Conservation (phyloP, 2,329 filamentous ascomycete genomes). For the Pseudogymnoascus sp. region DNA sequence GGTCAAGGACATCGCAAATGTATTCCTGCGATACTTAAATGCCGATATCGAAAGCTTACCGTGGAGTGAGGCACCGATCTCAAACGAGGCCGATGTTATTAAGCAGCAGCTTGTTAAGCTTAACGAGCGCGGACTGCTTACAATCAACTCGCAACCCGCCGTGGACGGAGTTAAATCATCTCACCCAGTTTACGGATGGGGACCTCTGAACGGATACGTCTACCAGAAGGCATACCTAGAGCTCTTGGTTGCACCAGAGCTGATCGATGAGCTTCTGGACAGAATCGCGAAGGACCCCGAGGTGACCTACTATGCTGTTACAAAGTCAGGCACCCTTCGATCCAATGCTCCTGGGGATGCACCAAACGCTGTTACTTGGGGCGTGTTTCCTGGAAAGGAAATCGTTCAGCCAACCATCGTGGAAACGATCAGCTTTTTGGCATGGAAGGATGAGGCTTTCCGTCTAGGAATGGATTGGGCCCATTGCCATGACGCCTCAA, state of each 20-base stretch:
- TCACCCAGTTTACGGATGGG: constrained; percentile 86
- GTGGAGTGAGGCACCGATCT: constrained; percentile 88
- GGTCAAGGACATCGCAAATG: constrained; percentile 68
- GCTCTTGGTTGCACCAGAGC: constrained; percentile 71
- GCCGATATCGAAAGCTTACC: constrained; percentile 75
- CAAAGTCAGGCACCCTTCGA: constrained; percentile 69
- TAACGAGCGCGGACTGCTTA: constrained; percentile 80
- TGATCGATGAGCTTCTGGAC: constrained; percentile 68
- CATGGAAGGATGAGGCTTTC: constrained; percentile 98
- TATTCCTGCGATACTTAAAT: constrained; percentile 80
- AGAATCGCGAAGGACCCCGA: constrained; percentile 72
- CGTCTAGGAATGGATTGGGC: constrained; percentile 89
- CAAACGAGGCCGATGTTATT: constrained; percentile 72
- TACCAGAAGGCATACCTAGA: constrained; percentile 98
- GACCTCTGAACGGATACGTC: constrained; percentile 87
- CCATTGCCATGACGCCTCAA: constrained; percentile 72
- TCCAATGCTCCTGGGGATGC: constrained; percentile 80
- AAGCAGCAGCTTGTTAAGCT: constrained; percentile 68
- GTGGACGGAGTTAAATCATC: constrained; percentile 86
- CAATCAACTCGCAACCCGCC: constrained; percentile 95
- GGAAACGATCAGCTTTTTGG: constrained; percentile 92
- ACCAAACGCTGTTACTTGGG: constrained; percentile 98
- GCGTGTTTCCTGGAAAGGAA: constrained; percentile 96
- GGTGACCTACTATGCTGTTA: constrained; percentile 90
- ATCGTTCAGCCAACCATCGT: constrained; percentile 99